Evolutionary conservation across 192 early-diverging fungal species (phyloP).

Genomic region (Oehlia diaphana): DNA sequence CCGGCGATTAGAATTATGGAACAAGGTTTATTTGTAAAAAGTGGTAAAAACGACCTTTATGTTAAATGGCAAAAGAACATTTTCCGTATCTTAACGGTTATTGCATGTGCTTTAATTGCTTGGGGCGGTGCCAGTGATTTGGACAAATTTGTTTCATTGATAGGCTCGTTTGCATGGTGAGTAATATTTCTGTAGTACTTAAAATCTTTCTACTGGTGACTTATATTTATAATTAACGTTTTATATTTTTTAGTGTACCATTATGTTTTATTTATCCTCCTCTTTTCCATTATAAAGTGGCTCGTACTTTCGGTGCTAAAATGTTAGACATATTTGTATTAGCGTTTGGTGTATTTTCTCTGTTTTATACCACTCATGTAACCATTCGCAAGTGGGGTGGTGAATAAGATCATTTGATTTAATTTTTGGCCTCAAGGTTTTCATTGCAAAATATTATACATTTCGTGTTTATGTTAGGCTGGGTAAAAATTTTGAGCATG

Average conservation of each 20-base stretch:
- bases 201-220: too few relatives aligned
- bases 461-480: too few relatives aligned
- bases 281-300: conserved; percentile 65
- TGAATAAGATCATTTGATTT: too few relatives aligned
- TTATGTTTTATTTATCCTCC: conserved; percentile 76
- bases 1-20: conserved; percentile 94
- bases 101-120: conserved; percentile 70
- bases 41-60: conserved; percentile 73
- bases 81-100: conserved; percentile 68
- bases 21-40: conserved; percentile 76
- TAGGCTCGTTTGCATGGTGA: conserved; percentile 64
- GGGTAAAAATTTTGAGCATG: too few relatives aligned
- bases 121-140: conserved; percentile 75
- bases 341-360: conserved; percentile 62
- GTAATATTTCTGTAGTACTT: conserved; percentile 10
- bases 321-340: conserved; percentile 54
- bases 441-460: too few relatives aligned
- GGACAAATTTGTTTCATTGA: conserved; percentile 79
- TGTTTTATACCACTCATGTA: conserved; percentile 64
- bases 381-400: conserved; percentile 59
- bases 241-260: conserved; percentile 54
- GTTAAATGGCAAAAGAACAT: conserved; percentile 90
- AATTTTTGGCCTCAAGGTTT: too few relatives aligned
- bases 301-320: conserved; percentile 36
- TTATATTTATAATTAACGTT: background rate